These are phyloP conservation scores for Tremella mesenterica DNA, from an alignment of 768 basidiomycete genomes.

Conservation along the genomic window DNA sequence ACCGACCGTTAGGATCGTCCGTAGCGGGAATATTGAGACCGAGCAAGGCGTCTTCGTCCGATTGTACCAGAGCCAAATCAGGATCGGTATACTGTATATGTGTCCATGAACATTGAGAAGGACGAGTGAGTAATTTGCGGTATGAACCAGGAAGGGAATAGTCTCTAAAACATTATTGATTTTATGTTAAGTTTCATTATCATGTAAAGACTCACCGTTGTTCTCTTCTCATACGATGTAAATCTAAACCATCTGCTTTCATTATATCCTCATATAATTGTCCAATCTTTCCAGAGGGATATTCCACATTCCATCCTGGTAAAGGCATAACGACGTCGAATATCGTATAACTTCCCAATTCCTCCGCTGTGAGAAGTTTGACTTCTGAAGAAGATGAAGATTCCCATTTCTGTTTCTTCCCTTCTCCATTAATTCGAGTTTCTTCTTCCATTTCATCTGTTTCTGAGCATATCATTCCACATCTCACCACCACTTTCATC, in stretches of 20 bases:
- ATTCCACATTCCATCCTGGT: constrained; percentile 87
- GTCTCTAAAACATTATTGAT: constrained; percentile 52
- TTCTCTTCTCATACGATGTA: constrained; percentile 69
- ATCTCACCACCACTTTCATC: neutral
- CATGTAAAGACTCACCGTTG: constrained; percentile 61
- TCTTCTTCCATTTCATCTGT: neutral
- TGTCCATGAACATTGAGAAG: constrained; percentile 71
- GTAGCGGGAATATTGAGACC: constrained; percentile 58
- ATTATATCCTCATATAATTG: constrained; percentile 77
- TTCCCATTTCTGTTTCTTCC: constrained; percentile 29
- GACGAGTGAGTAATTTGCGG: constrained; percentile 78
- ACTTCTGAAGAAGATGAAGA: constrained; percentile 50
- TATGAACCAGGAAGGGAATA: constrained; percentile 90
- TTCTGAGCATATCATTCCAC: no score
- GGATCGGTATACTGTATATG: constrained; percentile 85
- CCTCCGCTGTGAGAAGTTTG: constrained; percentile 66
- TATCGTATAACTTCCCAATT: constrained; percentile 68
- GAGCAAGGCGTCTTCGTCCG: constrained; percentile 87
- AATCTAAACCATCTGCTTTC: constrained; percentile 75
- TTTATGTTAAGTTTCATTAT: neutral
- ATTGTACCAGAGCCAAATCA: constrained; percentile 79
- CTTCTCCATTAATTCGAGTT: neutral
- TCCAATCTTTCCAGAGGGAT: constrained; percentile 79
- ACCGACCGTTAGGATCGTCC: constrained; percentile 59
- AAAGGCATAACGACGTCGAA: constrained; percentile 97